Evolutionary conservation across 441 rosid genomes (phyloP).

Genomic region (Syzygium syzygioides): DNA sequence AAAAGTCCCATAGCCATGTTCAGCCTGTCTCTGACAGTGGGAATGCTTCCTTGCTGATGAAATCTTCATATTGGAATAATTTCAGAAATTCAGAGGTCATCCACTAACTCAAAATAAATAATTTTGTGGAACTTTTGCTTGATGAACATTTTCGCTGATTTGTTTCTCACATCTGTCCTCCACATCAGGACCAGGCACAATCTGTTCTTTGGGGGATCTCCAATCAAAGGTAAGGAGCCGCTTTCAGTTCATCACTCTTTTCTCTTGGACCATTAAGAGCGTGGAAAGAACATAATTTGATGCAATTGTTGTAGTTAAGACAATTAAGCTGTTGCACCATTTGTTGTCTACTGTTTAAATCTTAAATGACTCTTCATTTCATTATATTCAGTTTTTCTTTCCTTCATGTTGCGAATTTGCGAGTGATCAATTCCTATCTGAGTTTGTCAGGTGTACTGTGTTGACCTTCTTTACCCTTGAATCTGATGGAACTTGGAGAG

Average conservation of each 20-base stretch:
- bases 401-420: not conserved
- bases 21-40: constrained; percentile 8
- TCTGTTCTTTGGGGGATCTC: constrained; percentile 16
- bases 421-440: constrained; percentile 4
- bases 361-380: not conserved
- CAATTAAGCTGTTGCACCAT: not conserved
- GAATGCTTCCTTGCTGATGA: constrained; percentile 15
- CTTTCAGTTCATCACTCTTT: not conserved
- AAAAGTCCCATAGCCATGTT: constrained; percentile 9
- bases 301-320: not conserved
- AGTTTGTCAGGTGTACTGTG: constrained; percentile 19
- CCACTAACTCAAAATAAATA: not conserved
- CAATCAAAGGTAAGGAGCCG: constrained; percentile 21
- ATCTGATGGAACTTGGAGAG: constrained; percentile 27
- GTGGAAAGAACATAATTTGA: not conserved
- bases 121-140: not conserved
- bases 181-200: constrained; percentile 17
- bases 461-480: constrained; percentile 23
- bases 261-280: not conserved
- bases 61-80: constrained; percentile 13
- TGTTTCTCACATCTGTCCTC: not conserved
- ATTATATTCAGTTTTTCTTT: not conserved
- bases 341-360: not conserved
- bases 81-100: constrained; percentile 16
- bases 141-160: not conserved